Percentiles rank a stretch among this genome's conserved stretches.
Conservation (phyloP, 1,284 basidiomycete species). For the Xanthoconium separans region DNA sequence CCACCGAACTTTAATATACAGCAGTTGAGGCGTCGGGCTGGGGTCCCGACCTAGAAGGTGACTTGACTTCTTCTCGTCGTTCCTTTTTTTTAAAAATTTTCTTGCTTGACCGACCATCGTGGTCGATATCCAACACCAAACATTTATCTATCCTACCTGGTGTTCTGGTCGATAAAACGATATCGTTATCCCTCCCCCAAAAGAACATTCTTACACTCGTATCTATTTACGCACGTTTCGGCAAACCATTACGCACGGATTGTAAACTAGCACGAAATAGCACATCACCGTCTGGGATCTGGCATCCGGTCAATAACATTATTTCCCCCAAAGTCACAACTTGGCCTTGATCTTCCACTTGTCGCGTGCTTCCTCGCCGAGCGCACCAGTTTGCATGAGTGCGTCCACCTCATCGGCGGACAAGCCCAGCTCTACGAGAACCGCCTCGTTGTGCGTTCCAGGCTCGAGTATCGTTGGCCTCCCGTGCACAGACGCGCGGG, state of each 20-base stretch:
- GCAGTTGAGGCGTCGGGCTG: constrained; percentile 30
- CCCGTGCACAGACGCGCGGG: constrained; percentile 1
- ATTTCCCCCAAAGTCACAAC: constrained; percentile 10
- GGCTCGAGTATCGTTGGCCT: constrained; percentile 34
- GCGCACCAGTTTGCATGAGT: constrained; percentile 44
- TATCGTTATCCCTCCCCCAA: constrained; percentile 1
- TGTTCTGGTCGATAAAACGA: background rate
- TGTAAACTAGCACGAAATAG: constrained; percentile 10
- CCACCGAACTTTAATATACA: constrained; percentile 35
- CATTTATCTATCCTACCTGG: too few species aligned
- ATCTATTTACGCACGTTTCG: background rate
- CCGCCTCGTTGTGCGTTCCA: constrained; percentile 53
- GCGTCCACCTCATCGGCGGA: constrained; percentile 34
- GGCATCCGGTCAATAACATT: background rate
- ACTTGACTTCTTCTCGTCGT: background rate
- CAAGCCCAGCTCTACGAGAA: constrained; percentile 50
- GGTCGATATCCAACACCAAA: background rate
- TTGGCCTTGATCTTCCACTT: constrained; percentile 9
- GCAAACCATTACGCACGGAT: constrained; percentile 1
- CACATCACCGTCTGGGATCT: background rate
- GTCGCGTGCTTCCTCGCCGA: constrained; percentile 34
- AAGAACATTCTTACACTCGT: background rate
- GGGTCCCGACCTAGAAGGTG: constrained; percentile 19
- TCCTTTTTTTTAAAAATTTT: background rate
- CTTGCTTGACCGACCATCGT: background rate